Evolutionary conservation across 2,329 filamentous ascomycete genomes (phyloP), one percentile per base, ranked within the genome.

Genomic region (Colletotrichum aenigma): DNA sequence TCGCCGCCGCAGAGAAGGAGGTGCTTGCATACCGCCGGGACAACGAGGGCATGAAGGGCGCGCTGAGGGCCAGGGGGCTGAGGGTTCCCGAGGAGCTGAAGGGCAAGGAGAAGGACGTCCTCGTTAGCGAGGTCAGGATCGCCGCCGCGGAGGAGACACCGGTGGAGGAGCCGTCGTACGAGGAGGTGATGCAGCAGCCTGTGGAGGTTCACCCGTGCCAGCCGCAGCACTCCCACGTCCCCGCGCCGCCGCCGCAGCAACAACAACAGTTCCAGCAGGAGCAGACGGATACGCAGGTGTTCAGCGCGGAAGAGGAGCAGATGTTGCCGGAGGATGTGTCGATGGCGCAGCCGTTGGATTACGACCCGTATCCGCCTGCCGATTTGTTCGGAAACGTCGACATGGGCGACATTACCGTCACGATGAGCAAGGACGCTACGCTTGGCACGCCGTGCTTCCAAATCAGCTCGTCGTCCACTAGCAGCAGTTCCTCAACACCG

Each of bases 361-460:
- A 69, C 65, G 74, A 76, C 15, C 70, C 74, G 10, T 76, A 76
- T 8, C 74, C 74, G 3, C 64, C 74, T 4, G 71, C 26, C 3
- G 83, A 84, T 7, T 68, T 84, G 58, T 84, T 86, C 68, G 80
- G 79, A 18, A 78, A 83, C 64, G 82, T 86, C 66, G 81, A 85
- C 60, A 71, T 85, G 12, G 83, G 86, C 34, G 84, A 85, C 18
- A 78, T 88, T 30, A 84, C 82, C 6, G 83, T 88, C 66, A 85
- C 83, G 8, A 82, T 90, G 16, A 82, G 83, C 67, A 83, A 87
- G 67, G 84, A 88, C 62, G 83, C 86, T 6, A 67, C 79, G 6
- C 79, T 89, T 77, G 83, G 84, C 56, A 84, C 84, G 18, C 88
- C 89, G 1, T 81, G 84, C 24, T 89, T 86, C 78, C 84, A 84